Base-by-base conservation (phyloP, 257 asterid genomes). In the Echites panduratus region DNA sequence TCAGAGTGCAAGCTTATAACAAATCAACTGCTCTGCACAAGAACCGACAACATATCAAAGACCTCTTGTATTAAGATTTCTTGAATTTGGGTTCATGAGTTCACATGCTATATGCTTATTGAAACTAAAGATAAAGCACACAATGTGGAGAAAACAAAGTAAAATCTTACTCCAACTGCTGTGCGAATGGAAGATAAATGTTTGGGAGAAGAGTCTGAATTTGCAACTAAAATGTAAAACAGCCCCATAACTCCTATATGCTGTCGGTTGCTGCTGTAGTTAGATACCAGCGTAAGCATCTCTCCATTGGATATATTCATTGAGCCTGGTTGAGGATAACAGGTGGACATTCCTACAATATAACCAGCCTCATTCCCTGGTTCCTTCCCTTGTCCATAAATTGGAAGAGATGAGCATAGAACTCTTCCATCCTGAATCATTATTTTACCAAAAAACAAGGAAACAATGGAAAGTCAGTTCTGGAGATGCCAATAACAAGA, bases 231-330 rank as follows among this genome's bases (percentile, higher is more conserved):
- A 70, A 93, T 52, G 86, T 93, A 93, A 78, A 93, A 88, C 27
- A 93, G 91, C 50, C 94, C 94, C 98, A 93, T 89, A n/a, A 93
- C 96, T 70, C 97, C 98, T 0, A 96, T 85, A 71, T 87, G 98
- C 48, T 58, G 75, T 80, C 57, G 77, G 43, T 73, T 44, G 70
- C 83, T 82, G 81, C 86, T 89, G 71, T 93, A 93, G 53, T 89
- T 89, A 20, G 97, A 93, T 40, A 86, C 81, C 20, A 93, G 71
- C 35, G 87, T 87, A 0, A 93, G 78, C 45, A 41, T 84, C 85
- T 91, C 96, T 48, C 97, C 96, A 1, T 83, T 72, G 20, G 86
- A 81, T 77, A 90, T 86, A 90, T 81, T 88, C 82, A 91, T 70
- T 5, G 97, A 83, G 48, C 97, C 96, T 12, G 96, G 94, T 59